These are phyloP conservation scores for Aspergillus ochraceus DNA, from an alignment of 2,329 filamentous ascomycete species.

Conservation along the genomic window DNA sequence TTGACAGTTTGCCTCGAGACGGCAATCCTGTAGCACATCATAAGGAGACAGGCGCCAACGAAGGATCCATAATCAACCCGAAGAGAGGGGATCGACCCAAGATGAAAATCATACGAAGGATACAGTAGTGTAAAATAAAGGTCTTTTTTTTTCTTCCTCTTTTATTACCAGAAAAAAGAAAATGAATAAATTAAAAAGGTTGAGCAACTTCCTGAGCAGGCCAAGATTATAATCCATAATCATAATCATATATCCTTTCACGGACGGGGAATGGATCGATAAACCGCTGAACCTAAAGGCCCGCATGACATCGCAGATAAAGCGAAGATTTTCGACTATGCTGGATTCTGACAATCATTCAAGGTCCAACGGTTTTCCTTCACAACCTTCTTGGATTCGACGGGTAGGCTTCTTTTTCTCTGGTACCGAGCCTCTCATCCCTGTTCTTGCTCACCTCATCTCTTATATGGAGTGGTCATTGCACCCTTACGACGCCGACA, in stretches of 20 bases:
- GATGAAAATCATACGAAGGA: slow-evolving; percentile 5
- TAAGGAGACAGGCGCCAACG: slow-evolving; percentile 4
- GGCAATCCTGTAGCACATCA: slow-evolving; percentile 5
- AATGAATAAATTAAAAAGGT: not conserved
- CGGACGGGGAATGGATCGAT: slow-evolving; percentile 32
- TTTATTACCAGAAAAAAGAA: not conserved
- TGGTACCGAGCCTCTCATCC: slow-evolving; percentile 6
- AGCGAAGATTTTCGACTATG: slow-evolving; percentile 14
- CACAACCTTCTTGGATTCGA: not conserved
- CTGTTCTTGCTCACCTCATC: not conserved
- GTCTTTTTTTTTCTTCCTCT: not conserved
- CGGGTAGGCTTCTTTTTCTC: not conserved
- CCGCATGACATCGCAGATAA: slow-evolving; percentile 32
- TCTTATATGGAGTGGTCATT: not conserved
- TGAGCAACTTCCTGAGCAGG: slow-evolving; percentile 7
- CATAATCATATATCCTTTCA: slow-evolving; percentile 17
- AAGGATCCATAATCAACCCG: slow-evolving; percentile 7
- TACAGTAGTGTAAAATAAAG: not conserved
- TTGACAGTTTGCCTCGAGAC: slow-evolving; percentile 10
- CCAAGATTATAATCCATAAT: slow-evolving; percentile 8
- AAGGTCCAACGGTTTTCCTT: slow-evolving; percentile 16
- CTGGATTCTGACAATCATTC: slow-evolving; percentile 10
- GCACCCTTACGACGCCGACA: not conserved
- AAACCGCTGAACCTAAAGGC: slow-evolving; percentile 36
- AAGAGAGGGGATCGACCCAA: slow-evolving; percentile 1